Percentiles rank a stretch among this genome's conserved stretches.
phyloP scores from a whole-genome alignment of 345 rosid genomes.

The Luvunga scandens region DNA sequence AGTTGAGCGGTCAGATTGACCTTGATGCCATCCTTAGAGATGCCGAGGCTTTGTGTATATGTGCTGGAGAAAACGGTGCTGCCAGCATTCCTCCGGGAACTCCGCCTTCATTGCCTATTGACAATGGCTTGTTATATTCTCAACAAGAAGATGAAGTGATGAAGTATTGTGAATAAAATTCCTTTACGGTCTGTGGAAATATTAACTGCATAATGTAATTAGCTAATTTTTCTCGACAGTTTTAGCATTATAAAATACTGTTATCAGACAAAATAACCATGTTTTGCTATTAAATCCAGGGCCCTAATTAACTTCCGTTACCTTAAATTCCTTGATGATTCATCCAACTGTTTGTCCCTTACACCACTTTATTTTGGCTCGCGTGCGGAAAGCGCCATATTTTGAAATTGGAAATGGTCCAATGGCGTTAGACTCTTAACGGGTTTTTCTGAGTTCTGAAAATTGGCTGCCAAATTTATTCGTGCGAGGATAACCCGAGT shows the following conservation, averaged over 20 bases:
- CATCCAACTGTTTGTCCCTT: background rate
- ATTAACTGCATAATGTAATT: background rate
- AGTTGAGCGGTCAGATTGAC: conserved; percentile 78
- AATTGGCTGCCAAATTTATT: too few relatives aligned
- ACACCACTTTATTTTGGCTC: background rate
- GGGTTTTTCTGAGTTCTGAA: too few relatives aligned
- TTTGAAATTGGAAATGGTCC: too few relatives aligned
- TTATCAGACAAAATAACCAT: background rate
- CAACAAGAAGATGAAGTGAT: conserved; percentile 64
- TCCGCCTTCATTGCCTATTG: conserved; percentile 79
- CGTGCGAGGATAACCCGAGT: too few relatives aligned
- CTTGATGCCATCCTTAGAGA: conserved; percentile 72
- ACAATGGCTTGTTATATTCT: conserved; percentile 45
- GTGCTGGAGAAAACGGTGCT: conserved; percentile 92
- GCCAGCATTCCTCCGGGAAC: conserved; percentile 94
- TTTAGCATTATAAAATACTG: background rate
- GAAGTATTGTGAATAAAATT: conserved; percentile 54
- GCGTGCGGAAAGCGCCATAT: too few relatives aligned
- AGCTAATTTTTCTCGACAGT: background rate
- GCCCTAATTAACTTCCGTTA: background rate
- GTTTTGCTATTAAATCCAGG: background rate
- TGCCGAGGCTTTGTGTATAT: conserved; percentile 89
- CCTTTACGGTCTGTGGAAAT: background rate
- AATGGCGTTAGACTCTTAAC: too few relatives aligned
- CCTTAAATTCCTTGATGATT: background rate